Evolutionary conservation across 257 asterid species (phyloP).

Genomic region (Coffea eugenioides): DNA sequence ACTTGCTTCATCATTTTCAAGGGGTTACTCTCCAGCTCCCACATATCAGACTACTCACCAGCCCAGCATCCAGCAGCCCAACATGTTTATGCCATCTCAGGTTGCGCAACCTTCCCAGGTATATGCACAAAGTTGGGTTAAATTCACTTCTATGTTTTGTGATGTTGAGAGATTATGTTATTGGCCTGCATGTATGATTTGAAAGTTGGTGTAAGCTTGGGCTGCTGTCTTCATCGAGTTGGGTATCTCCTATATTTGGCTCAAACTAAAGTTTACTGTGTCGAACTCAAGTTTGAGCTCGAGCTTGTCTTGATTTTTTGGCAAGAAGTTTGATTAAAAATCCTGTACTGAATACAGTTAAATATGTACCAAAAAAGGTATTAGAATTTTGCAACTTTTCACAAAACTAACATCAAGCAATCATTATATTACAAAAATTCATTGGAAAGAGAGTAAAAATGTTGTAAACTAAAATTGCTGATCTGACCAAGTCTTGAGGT

Average conservation of each 20-base stretch:
- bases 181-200: neutral
- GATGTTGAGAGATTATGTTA: neutral
- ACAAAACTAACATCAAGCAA: neutral
- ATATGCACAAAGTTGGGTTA: slow-evolving; percentile 16
- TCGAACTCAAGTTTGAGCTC: neutral
- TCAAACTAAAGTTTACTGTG: neutral
- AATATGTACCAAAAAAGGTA: neutral
- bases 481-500: neutral
- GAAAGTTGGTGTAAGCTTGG: neutral
- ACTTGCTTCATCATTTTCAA: slow-evolving; percentile 36
- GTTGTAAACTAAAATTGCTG: neutral
- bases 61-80: slow-evolving; percentile 51
- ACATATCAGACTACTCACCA: slow-evolving; percentile 56
- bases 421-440: neutral
- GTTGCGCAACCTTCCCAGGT: slow-evolving; percentile 58
- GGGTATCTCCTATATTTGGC: neutral
- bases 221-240: neutral
- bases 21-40: slow-evolving; percentile 45
- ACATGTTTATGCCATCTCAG: slow-evolving; percentile 76
- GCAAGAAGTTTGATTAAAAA: neutral
- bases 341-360: neutral
- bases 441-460: neutral
- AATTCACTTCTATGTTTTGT: neutral
- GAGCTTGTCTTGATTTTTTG: neutral
- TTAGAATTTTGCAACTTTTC: neutral